Evolutionary conservation across 345 rosid species (phyloP), one percentile per base, ranked within the genome.

Genomic region (Populus ilicifolia): DNA sequence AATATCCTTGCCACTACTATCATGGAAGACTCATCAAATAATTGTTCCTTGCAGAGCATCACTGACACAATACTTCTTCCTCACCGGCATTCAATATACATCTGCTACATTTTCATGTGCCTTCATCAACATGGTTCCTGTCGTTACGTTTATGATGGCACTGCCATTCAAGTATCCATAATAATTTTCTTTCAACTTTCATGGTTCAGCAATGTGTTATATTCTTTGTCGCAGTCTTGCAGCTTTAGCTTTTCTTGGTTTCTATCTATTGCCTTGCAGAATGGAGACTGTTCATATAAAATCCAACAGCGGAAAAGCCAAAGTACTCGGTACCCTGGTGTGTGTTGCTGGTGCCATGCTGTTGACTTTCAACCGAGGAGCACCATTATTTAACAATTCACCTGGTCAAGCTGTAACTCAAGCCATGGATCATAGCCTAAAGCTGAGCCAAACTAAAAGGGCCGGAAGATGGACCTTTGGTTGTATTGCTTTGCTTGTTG

Each of bases 31-130:
- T 30, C 62, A 54, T 30, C 39, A 46, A 25, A 75, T 9, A 11
- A 16, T 9, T 23, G 1, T 48, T 73, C 65, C 14, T 70, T 81
- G 75, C 72, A 90, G 94, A 80, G 78, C 90, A n/a, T 89, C 94
- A 4, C 79, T 91, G 46, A 85, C 88, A 8, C 93, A 91, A 65
- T 89, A 80, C 78, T 77, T 79, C 78, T 88, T 89, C 87, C 94
- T 91, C 25, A 76, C 85, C 27, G 94, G 94, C 35, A 87, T 91
- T 70, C 84, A 82, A 77, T 66, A 86, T 82, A 91, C 94, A 72
- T 91, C 94, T 46, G 91, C 94, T 43, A 87, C 94, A 59, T 87
- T 88, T 71, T 69, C 94, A 2, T 84, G 90, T 72, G 93, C 90
- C 54, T 91, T 91, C 67, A 21, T 89, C 83, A 91, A 91, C 84